phyloP scores from a whole-genome alignment of 306 rosid species.

The Gastrolobium villosum region DNA sequence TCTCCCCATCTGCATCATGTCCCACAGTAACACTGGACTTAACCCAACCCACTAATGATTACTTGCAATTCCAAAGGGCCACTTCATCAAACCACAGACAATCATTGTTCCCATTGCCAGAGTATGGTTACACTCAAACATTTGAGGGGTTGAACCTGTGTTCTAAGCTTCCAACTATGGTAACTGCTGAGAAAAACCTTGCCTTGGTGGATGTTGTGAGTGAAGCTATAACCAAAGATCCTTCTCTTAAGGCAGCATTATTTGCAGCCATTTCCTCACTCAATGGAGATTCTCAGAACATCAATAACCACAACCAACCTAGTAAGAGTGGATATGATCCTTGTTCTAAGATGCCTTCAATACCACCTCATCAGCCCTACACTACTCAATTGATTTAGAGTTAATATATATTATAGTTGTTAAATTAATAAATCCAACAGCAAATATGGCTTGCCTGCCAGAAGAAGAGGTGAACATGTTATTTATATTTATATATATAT shows the following conservation, averaged over 20 bases:
- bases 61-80: conserved; percentile 47
- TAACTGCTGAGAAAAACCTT: conserved; percentile 35
- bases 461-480: conserved; percentile 9
- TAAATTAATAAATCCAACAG: background rate
- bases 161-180: conserved; percentile 37
- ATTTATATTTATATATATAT: background rate
- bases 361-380: conserved; percentile 17
- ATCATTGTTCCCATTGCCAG: conserved; percentile 39
- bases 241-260: conserved; percentile 51
- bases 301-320: background rate
- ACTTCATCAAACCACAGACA: conserved; percentile 12
- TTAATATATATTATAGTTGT: background rate
- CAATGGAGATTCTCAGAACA: conserved; percentile 36
- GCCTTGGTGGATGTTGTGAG: conserved; percentile 52
- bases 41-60: conserved; percentile 37
- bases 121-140: conserved; percentile 42
- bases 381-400: conserved; percentile 28
- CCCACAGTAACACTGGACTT: conserved; percentile 60
- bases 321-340: conserved; percentile 25
- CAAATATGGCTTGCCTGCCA: background rate
- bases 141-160: conserved; percentile 1
- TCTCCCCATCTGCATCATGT: conserved; percentile 51
- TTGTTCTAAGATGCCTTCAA: conserved; percentile 25
- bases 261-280: conserved; percentile 54
- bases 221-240: conserved; percentile 53